A percentile compares a stretch with the other conserved stretches of the same genome.
These are phyloP conservation scores for Grifola frondosa DNA, from an alignment of 1,284 basidiomycete species.

Conservation along the genomic window DNA sequence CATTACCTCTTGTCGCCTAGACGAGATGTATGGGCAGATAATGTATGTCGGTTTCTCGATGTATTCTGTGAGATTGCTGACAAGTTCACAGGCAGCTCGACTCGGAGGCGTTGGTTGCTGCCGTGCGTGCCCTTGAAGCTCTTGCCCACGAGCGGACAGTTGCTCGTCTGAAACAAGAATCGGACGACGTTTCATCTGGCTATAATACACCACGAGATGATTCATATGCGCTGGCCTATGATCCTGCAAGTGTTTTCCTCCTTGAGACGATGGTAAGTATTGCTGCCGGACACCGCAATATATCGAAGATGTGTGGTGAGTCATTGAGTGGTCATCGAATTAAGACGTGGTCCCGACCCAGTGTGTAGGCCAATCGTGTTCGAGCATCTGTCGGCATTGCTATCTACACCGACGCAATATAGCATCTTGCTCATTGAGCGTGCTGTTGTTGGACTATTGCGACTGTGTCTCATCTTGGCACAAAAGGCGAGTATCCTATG, in stretches of 20 bases:
- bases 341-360: conserved; percentile 1
- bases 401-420: conserved; percentile 78
- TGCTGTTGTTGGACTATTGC: conserved; percentile 89
- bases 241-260: conserved; percentile 91
- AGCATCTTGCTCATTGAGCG: conserved; percentile 92
- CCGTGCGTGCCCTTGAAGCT: conserved; percentile 84
- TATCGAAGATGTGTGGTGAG: conserved; percentile 86
- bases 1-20: conserved; percentile 89
- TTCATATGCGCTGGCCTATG: conserved; percentile 73
- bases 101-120: conserved; percentile 76
- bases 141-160: conserved; percentile 86
- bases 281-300: conserved; percentile 73
- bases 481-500: conserved; percentile 54
- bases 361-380: conserved; percentile 81
- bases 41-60: conserved; percentile 57
- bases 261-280: conserved; percentile 94
- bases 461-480: conserved; percentile 78
- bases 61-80: conserved; percentile 2
- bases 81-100: conserved; percentile 62
- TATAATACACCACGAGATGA: conserved; percentile 39
- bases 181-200: conserved; percentile 47
- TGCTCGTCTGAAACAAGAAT: conserved; percentile 67
- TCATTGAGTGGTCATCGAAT: neutral
- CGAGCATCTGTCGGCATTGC: conserved; percentile 83
- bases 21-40: conserved; percentile 92